Evolutionary conservation across 169 alveolate genomes (phyloP).

Genomic region (Sarcocystis neurona): DNA sequence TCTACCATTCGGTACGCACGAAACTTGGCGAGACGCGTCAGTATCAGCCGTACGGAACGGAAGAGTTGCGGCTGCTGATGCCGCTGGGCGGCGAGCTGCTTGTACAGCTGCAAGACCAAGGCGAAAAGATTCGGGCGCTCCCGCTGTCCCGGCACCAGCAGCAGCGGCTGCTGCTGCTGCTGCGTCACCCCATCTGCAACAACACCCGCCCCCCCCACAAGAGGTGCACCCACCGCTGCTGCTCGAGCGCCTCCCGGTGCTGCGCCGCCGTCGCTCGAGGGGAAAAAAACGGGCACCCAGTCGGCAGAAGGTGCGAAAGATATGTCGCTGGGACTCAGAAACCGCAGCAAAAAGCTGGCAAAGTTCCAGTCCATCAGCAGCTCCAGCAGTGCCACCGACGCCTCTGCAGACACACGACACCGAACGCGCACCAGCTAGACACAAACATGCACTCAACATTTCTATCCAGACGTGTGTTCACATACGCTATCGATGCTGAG

Average conservation of each 20-base stretch:
- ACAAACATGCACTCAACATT: too few species aligned
- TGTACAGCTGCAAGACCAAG: neutral
- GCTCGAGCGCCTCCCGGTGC: too few species aligned
- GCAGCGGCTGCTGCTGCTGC: neutral
- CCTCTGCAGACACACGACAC: neutral
- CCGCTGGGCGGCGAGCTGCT: slow-evolving; percentile 1
- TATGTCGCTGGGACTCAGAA: neutral
- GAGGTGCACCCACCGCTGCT: neutral
- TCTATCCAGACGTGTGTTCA: too few species aligned
- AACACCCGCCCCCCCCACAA: neutral
- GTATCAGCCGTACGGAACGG: neutral
- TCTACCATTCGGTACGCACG: slow-evolving; percentile 39
- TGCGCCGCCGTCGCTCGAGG: neutral
- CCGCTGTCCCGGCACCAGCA: slow-evolving; percentile 35
- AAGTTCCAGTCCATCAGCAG: slow-evolving; percentile 22
- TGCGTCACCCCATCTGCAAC: neutral
- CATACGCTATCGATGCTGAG: too few species aligned
- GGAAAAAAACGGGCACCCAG: slow-evolving; percentile 28
- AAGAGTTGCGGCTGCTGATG: slow-evolving; percentile 13
- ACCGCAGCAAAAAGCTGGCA: slow-evolving; percentile 1
- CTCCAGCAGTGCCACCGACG: neutral
- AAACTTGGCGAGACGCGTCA: slow-evolving; percentile 45
- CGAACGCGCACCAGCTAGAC: too few species aligned
- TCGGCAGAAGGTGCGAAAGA: slow-evolving; percentile 22
- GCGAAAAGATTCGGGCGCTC: slow-evolving; percentile 46